Evolutionary conservation across 2,329 filamentous ascomycete genomes (phyloP).

Genomic region (Periconia digitata): DNA sequence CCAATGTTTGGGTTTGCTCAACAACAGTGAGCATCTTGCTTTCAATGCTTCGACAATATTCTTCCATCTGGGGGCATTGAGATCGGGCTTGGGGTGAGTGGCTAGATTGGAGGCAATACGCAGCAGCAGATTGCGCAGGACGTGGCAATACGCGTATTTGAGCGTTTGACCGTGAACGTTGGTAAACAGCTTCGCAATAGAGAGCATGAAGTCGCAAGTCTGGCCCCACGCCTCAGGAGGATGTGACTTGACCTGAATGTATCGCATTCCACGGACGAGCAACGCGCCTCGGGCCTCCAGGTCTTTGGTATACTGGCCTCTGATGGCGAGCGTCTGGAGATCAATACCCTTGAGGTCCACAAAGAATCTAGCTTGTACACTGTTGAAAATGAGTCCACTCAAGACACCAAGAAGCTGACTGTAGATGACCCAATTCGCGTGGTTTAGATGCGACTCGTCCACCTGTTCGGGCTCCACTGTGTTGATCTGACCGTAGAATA

Average conservation of each 20-base stretch:
- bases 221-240: slow-evolving; percentile 78
- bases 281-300: slow-evolving; percentile 82
- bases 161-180: slow-evolving; percentile 84
- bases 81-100: slow-evolving; percentile 69
- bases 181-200: slow-evolving; percentile 78
- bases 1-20: slow-evolving; percentile 93
- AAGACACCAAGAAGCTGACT: slow-evolving; percentile 92
- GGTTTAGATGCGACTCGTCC: slow-evolving; percentile 74
- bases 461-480: slow-evolving; percentile 82
- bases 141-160: slow-evolving; percentile 92
- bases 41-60: slow-evolving; percentile 79
- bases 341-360: slow-evolving; percentile 77
- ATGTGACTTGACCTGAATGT: slow-evolving; percentile 74
- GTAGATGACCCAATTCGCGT: slow-evolving; percentile 96
- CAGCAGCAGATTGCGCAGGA: slow-evolving; percentile 82
- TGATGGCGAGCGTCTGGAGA: slow-evolving; percentile 63
- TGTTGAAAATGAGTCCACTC: slow-evolving; percentile 87
- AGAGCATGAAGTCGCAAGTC: slow-evolving; percentile 85
- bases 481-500: slow-evolving; percentile 95
- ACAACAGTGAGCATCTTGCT: slow-evolving; percentile 78
- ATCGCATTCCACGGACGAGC: slow-evolving; percentile 87
- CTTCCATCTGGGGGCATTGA: slow-evolving; percentile 81
- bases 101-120: slow-evolving; percentile 86
- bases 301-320: slow-evolving; percentile 67
- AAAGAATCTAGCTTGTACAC: slow-evolving; percentile 80